These are phyloP conservation scores for Byssochlamys sp. DNA, from an alignment of 2,329 filamentous ascomycete genomes.

Conservation along the genomic window DNA sequence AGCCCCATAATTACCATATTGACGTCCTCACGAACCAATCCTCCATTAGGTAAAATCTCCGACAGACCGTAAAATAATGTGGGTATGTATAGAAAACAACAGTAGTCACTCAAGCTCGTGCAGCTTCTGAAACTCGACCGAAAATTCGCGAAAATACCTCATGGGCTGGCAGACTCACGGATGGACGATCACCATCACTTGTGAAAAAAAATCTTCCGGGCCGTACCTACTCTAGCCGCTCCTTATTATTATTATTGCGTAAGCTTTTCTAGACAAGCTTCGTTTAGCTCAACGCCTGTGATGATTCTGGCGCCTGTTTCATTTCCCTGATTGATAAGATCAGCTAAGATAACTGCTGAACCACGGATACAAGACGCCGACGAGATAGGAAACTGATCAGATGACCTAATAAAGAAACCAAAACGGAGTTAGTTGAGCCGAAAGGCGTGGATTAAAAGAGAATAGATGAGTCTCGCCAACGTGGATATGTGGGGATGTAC, in stretches of 20 bases:
- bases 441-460: not conserved
- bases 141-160: not conserved
- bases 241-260: not conserved
- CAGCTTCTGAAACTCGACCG: not conserved
- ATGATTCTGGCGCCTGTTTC: not conserved
- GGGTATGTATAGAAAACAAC: not conserved
- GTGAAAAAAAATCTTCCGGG: not conserved
- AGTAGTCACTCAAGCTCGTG: not conserved
- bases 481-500: not conserved
- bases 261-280: no score
- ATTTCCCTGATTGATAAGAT: not conserved
- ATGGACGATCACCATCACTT: not conserved
- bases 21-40: not conserved
- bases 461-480: not conserved
- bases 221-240: not conserved
- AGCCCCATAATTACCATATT: not conserved
- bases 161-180: not conserved
- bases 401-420: not conserved
- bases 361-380: not conserved
- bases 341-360: not conserved
- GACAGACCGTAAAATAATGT: not conserved
- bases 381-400: not conserved
- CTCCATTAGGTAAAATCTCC: not conserved
- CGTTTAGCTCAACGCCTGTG: not conserved
- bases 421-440: not conserved